These are phyloP conservation scores for Corynascus novoguineensis DNA, from an alignment of 495 filamentous ascomycete species.

Conservation along the genomic window DNA sequence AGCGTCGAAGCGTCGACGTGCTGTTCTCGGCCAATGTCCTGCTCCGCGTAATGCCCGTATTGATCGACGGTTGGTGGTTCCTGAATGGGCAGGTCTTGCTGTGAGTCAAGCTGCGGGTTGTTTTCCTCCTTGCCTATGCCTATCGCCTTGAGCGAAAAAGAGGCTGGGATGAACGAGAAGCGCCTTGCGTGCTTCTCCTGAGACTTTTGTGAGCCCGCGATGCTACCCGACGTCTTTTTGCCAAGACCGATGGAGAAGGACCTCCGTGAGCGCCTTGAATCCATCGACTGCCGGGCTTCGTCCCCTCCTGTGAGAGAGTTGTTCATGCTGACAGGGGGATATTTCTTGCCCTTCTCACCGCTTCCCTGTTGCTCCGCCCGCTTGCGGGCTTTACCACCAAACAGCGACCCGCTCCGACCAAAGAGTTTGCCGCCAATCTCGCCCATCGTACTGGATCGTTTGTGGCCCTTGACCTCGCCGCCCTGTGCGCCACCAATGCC, in stretches of 20 bases:
- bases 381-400: constrained; percentile 53
- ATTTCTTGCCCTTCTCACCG: constrained; percentile 52
- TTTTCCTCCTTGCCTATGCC: constrained; percentile 46
- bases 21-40: constrained; percentile 25
- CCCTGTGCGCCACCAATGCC: neutral
- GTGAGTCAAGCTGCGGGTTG: constrained; percentile 36
- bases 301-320: constrained; percentile 45
- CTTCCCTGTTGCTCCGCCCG: constrained; percentile 38
- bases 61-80: constrained; percentile 39
- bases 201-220: constrained; percentile 46
- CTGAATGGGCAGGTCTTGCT: constrained; percentile 44
- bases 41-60: constrained; percentile 36
- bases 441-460: constrained; percentile 83
- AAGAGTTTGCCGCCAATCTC: constrained; percentile 74
- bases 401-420: constrained; percentile 71
- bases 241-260: constrained; percentile 70
- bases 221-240: constrained; percentile 62
- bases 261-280: constrained; percentile 61
- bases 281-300: constrained; percentile 66
- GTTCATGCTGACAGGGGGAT: constrained; percentile 77
- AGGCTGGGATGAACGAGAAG: constrained; percentile 77
- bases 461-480: constrained; percentile 62
- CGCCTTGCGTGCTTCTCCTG: constrained; percentile 53
- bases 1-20: constrained; percentile 29
- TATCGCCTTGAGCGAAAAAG: constrained; percentile 62